A percentile compares a stretch with the other conserved stretches of the same genome.
These are phyloP conservation scores for Bryoerythrophyllum caledonicum DNA, from an alignment of 225 moss, liverwort and hornwort genomes.

Conservation along the genomic window DNA sequence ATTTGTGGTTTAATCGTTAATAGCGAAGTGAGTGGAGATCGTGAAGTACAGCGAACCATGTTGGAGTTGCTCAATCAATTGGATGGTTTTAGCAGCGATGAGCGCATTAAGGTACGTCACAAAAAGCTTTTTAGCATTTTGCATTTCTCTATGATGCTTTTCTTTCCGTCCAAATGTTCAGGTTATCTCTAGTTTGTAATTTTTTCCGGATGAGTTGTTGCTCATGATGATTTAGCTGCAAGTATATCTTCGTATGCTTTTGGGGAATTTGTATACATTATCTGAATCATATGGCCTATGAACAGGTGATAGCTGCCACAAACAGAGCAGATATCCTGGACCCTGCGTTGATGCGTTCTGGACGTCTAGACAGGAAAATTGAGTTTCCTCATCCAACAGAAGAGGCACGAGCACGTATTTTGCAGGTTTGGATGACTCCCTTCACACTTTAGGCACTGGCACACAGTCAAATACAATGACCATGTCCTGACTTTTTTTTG, in stretches of 20 bases:
- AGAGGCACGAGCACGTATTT: conserved; percentile 90
- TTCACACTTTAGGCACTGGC: background rate
- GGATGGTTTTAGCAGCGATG: conserved; percentile 96
- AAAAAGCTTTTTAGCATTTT: background rate
- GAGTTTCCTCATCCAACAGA: conserved; percentile 98
- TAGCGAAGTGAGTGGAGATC: conserved; percentile 97
- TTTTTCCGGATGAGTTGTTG: background rate
- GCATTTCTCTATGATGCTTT: background rate
- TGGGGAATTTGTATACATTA: background rate
- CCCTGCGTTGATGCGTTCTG: conserved; percentile 91
- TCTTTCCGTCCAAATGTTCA: background rate
- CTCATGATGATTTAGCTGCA: background rate
- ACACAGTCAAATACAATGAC: background rate
- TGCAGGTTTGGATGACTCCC: conserved; percentile 56
- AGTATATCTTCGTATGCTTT: background rate
- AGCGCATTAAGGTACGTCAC: conserved; percentile 76
- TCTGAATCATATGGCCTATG: background rate
- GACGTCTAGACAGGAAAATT: conserved; percentile 93
- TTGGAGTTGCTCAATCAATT: conserved; percentile 95
- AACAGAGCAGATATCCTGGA: conserved; percentile 97
- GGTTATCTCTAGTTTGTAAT: background rate
- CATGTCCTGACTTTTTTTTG: background rate
- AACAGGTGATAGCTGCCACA: conserved; percentile 91
- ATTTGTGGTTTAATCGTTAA: conserved; percentile 14
- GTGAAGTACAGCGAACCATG: conserved; percentile 98